Evolutionary conservation across 495 filamentous ascomycete species (phyloP).

Genomic region (Pyrenopolyporus hunteri): DNA sequence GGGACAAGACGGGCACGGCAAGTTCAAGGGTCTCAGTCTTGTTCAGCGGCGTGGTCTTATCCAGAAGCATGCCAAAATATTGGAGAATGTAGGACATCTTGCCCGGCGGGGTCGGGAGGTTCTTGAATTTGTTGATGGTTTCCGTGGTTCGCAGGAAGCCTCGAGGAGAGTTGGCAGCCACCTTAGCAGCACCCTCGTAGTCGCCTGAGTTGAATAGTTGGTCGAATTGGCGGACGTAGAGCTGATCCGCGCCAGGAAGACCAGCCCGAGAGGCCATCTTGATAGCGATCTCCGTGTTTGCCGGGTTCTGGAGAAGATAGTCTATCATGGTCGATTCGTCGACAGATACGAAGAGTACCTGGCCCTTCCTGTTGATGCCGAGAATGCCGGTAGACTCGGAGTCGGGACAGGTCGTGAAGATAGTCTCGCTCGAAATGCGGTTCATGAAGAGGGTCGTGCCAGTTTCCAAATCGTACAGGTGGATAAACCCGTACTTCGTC

Average conservation of each 20-base stretch:
- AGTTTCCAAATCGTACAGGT: constrained; percentile 96
- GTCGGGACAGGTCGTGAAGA: constrained; percentile 91
- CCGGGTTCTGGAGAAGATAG: constrained; percentile 94
- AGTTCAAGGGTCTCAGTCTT: constrained; percentile 92
- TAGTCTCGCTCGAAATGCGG: constrained; percentile 97
- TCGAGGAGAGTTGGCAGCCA: constrained; percentile 93
- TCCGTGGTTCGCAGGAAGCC: constrained; percentile 92
- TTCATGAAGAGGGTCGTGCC: constrained; percentile 99
- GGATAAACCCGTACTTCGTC: constrained; percentile 99
- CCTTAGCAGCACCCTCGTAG: constrained; percentile 87
- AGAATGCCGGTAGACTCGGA: constrained; percentile 84
- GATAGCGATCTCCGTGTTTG: constrained; percentile 86
- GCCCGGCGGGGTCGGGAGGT: constrained; percentile 71
- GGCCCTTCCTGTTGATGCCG: constrained; percentile 96
- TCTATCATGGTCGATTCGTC: constrained; percentile 90
- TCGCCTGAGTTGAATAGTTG: constrained; percentile 75
- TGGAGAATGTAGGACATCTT: constrained; percentile 93
- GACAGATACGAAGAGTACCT: constrained; percentile 90
- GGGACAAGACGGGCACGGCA: constrained; percentile 86
- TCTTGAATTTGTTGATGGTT: constrained; percentile 95
- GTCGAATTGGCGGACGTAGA: constrained; percentile 93
- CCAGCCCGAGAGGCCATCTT: constrained; percentile 95
- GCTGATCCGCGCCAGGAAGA: constrained; percentile 91
- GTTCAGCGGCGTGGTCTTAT: constrained; percentile 87
- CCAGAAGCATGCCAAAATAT: constrained; percentile 96